A percentile compares a stretch with the other conserved stretches of the same genome.
These are phyloP conservation scores for Sambucus nigra DNA, from an alignment of 129 eudicot species.

Conservation along the genomic window DNA sequence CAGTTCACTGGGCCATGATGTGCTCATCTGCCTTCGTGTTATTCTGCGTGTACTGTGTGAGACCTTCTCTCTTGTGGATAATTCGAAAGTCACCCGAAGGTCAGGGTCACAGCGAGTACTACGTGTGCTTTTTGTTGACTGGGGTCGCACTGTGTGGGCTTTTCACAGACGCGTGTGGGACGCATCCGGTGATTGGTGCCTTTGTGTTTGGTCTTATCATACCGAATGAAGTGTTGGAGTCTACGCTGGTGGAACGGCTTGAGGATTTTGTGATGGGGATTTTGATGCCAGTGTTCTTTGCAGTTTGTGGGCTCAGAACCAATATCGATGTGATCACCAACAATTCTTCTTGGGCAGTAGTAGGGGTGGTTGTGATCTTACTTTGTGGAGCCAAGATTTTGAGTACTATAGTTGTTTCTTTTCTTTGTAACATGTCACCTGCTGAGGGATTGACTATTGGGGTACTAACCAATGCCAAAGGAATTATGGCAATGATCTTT, in stretches of 20 bases:
- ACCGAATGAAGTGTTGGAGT: slow-evolving; percentile 43
- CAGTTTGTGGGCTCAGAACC: slow-evolving; percentile 31
- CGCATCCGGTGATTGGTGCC: slow-evolving; percentile 54
- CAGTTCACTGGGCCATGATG: not conserved
- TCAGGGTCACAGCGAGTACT: slow-evolving; percentile 37
- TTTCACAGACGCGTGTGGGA: slow-evolving; percentile 30
- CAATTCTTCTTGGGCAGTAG: not conserved
- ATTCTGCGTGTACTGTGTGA: slow-evolving; percentile 4
- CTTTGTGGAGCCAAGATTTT: slow-evolving; percentile 15
- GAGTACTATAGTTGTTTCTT: slow-evolving; percentile 12
- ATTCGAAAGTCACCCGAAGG: slow-evolving; percentile 31
- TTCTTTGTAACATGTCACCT: slow-evolving; percentile 6
- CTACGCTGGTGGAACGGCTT: slow-evolving; percentile 29
- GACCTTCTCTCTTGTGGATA: slow-evolving; percentile 27
- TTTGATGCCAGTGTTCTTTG: slow-evolving; percentile 41
- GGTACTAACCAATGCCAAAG: slow-evolving; percentile 31
- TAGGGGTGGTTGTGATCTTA: slow-evolving; percentile 1
- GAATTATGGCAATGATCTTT: slow-evolving; percentile 34
- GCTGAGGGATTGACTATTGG: slow-evolving; percentile 30
- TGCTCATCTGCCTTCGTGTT: slow-evolving; percentile 8
- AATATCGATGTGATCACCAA: slow-evolving; percentile 14
- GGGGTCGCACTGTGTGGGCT: slow-evolving; percentile 28
- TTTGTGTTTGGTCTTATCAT: slow-evolving; percentile 40
- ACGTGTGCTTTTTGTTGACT: slow-evolving; percentile 20
- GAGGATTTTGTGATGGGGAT: slow-evolving; percentile 44